These are phyloP conservation scores for Adansonia grandidieri DNA, from an alignment of 441 rosid species.

Conservation along the genomic window DNA sequence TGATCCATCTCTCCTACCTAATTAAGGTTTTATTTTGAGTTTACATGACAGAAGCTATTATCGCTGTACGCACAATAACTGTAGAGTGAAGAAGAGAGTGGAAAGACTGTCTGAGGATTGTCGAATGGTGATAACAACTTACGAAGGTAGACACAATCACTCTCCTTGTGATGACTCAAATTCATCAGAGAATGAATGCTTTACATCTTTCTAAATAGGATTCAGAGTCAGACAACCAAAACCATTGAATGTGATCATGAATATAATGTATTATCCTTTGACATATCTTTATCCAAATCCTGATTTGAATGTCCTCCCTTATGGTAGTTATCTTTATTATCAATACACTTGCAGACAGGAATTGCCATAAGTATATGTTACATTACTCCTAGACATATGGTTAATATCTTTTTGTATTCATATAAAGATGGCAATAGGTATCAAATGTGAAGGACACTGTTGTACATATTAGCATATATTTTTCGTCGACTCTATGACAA, in stretches of 20 bases:
- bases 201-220: slow-evolving; percentile 58
- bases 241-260: background rate
- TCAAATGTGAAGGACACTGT: background rate
- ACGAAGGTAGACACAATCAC: slow-evolving; percentile 98
- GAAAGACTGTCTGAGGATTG: slow-evolving; percentile 94
- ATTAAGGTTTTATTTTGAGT: background rate
- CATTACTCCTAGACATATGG: background rate
- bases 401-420: background rate
- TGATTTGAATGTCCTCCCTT: background rate
- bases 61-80: slow-evolving; percentile 83
- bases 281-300: slow-evolving; percentile 7
- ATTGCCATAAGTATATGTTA: background rate
- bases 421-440: background rate
- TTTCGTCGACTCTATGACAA: background rate
- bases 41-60: slow-evolving; percentile 71
- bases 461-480: background rate
- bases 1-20: background rate
- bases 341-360: slow-evolving; percentile 18
- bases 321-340: slow-evolving; percentile 5
- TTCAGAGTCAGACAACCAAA: slow-evolving; percentile 2
- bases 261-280: slow-evolving; percentile 14
- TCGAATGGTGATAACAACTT: slow-evolving; percentile 97
- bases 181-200: slow-evolving; percentile 80
- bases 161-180: slow-evolving; percentile 84
- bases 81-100: slow-evolving; percentile 96